A percentile compares a stretch with the other conserved stretches of the same genome.
Conservation (phyloP, 345 rosid genomes). For the Fremontodendron californicum region DNA sequence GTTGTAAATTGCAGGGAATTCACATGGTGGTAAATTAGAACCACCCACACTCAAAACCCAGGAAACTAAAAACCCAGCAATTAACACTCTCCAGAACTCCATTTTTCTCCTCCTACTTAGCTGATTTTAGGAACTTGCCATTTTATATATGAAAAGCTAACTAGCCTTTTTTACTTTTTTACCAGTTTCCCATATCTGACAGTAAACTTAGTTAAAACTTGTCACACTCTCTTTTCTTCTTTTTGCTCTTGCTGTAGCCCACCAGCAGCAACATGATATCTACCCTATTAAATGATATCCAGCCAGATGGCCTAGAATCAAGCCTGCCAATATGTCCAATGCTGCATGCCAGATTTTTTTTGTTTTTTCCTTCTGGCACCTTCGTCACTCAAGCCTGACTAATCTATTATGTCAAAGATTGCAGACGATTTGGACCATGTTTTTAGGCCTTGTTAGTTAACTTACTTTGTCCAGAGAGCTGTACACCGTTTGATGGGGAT, state of each 20-base stretch:
- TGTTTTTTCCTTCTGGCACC: not conserved
- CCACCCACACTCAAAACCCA: constrained; percentile 27
- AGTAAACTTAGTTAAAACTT: not conserved
- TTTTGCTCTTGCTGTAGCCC: not conserved
- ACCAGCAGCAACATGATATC: not conserved
- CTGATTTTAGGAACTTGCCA: not conserved
- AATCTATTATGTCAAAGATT: not conserved
- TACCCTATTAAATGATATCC: not conserved
- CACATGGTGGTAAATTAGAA: constrained; percentile 34
- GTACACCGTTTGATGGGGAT: not conserved
- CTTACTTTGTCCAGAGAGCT: not conserved
- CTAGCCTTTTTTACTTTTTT: not conserved
- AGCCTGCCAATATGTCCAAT: not conserved
- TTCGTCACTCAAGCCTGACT: not conserved
- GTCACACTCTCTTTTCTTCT: not conserved
- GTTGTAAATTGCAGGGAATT: constrained; percentile 74
- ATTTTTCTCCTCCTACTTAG: constrained; percentile 1
- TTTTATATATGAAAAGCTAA: not conserved
- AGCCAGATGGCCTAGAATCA: not conserved
- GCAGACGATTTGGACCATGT: not conserved
- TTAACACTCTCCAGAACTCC: constrained; percentile 23
- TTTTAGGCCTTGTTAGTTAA: not conserved
- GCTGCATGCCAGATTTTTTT: not conserved
- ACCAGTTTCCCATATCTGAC: not conserved
- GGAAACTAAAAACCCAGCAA: constrained; percentile 28